phyloP scores from a whole-genome alignment of 768 basidiomycete genomes.

The Mycena epipterygia region DNA sequence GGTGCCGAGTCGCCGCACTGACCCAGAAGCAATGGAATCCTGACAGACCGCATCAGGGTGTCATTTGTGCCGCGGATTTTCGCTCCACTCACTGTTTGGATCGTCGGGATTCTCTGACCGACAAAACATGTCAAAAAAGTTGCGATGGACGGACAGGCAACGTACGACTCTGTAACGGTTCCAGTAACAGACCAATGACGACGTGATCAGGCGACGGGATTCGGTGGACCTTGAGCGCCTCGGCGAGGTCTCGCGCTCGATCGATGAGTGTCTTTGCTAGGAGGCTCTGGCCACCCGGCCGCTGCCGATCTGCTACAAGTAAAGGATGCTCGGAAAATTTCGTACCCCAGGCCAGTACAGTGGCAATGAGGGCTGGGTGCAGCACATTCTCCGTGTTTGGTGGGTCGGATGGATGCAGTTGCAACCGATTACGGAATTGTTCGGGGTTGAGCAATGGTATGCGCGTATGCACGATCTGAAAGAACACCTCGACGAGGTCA shows the following conservation, averaged over 20 bases:
- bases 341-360: conserved; percentile 91
- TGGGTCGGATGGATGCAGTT: conserved; percentile 48
- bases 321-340: conserved; percentile 94
- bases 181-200: conserved; percentile 84
- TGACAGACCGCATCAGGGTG: conserved; percentile 48
- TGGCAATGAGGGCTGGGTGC: conserved; percentile 85
- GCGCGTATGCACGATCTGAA: conserved; percentile 92
- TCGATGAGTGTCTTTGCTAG: conserved; percentile 84
- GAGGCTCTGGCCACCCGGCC: conserved; percentile 78
- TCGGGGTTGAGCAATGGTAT: conserved; percentile 89
- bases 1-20: conserved; percentile 80
- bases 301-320: conserved; percentile 82
- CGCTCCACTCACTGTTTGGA: conserved; percentile 67
- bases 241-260: conserved; percentile 88
- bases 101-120: conserved; percentile 78
- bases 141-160: conserved; percentile 38
- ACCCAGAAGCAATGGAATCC: conserved; percentile 92
- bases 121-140: conserved; percentile 19
- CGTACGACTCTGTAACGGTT: conserved; percentile 91
- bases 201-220: conserved; percentile 85
- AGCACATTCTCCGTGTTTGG: conserved; percentile 52
- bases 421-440: conserved; percentile 82
- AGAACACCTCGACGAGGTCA: conserved; percentile 95
- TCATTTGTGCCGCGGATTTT: background rate
- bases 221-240: conserved; percentile 89